phyloP scores from a whole-genome alignment of 2,329 filamentous ascomycete genomes.

The Daldinia sp. region DNA sequence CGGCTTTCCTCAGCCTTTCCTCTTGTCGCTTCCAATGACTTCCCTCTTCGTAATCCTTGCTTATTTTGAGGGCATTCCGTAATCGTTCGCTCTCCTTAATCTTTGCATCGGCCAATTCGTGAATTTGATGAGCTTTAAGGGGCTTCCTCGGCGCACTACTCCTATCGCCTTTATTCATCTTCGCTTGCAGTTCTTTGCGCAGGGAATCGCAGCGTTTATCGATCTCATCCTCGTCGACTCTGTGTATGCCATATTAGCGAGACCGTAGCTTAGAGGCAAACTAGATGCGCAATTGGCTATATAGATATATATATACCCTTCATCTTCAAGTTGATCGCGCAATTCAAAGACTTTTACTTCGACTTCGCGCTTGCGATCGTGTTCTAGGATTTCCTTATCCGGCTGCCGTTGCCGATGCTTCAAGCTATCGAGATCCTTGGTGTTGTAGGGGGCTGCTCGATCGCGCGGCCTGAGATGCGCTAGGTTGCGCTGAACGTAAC shows the following conservation, averaged over 20 bases:
- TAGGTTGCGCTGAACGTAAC: constrained; percentile 96
- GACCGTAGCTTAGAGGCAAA: not conserved
- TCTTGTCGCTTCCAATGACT: constrained; percentile 87
- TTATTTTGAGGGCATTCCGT: constrained; percentile 85
- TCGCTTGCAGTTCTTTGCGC: constrained; percentile 67
- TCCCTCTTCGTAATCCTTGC: constrained; percentile 84
- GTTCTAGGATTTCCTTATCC: constrained; percentile 91
- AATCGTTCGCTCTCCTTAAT: constrained; percentile 93
- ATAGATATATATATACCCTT: constrained; percentile 70
- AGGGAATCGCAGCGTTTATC: constrained; percentile 76
- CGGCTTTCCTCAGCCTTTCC: constrained; percentile 63
- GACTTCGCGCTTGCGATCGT: constrained; percentile 88
- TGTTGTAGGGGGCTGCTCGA: constrained; percentile 76
- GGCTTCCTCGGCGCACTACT: constrained; percentile 57
- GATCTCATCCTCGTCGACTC: constrained; percentile 88
- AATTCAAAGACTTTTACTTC: constrained; percentile 95
- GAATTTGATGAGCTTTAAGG: constrained; percentile 92
- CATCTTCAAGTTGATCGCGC: constrained; percentile 89
- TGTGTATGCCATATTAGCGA: constrained; percentile 46
- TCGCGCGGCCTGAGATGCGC: constrained; percentile 89
- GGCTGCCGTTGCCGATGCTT: constrained; percentile 84
- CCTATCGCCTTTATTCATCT: constrained; percentile 57
- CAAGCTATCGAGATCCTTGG: constrained; percentile 70
- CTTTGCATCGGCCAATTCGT: constrained; percentile 95
- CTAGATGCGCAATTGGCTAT: not conserved